Evolutionary conservation across 2,329 filamentous ascomycete species (phyloP).

Genomic region (Fusarium guadeloupense): DNA sequence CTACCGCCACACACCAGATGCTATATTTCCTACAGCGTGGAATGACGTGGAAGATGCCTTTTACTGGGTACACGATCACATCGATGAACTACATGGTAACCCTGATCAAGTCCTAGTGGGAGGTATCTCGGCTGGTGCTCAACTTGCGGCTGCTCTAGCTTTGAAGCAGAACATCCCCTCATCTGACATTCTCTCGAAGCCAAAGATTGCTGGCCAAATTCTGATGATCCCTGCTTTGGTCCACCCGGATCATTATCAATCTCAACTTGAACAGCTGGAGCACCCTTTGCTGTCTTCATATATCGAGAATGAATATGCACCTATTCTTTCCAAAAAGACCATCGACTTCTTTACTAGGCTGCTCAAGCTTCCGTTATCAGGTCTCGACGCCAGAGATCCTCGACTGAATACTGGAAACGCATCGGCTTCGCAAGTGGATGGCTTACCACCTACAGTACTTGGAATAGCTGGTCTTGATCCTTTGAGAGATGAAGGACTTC

Average conservation of each 20-base stretch:
- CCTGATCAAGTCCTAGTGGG: slow-evolving; percentile 52
- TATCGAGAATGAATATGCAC: slow-evolving; percentile 57
- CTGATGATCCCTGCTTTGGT: slow-evolving; percentile 59
- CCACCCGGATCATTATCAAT: slow-evolving; percentile 20
- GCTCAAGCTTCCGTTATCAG: slow-evolving; percentile 33
- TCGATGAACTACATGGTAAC: slow-evolving; percentile 15
- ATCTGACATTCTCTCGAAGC: slow-evolving; percentile 21
- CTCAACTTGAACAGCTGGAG: slow-evolving; percentile 48
- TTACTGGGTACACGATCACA: slow-evolving; percentile 57
- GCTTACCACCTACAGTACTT: slow-evolving; percentile 56
- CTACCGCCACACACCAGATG: slow-evolving; percentile 67
- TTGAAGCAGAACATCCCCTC: slow-evolving; percentile 49
- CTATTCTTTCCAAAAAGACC: slow-evolving; percentile 54
- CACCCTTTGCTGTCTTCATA: slow-evolving; percentile 53
- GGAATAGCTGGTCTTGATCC: slow-evolving; percentile 58
- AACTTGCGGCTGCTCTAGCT: slow-evolving; percentile 52
- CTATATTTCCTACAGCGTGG: slow-evolving; percentile 61
- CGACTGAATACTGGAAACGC: slow-evolving; percentile 50
- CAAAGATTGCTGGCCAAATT: slow-evolving; percentile 58
- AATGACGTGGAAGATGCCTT: slow-evolving; percentile 64
- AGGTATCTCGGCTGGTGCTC: slow-evolving; percentile 58
- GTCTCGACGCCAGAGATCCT: slow-evolving; percentile 44
- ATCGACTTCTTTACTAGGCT: slow-evolving; percentile 39
- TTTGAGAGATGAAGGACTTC: slow-evolving; percentile 58
- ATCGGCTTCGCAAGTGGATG: slow-evolving; percentile 47